These are phyloP conservation scores for Schwanniomyces pseudopolymorphus DNA, from an alignment of 805 yeast species.

Conservation along the genomic window DNA sequence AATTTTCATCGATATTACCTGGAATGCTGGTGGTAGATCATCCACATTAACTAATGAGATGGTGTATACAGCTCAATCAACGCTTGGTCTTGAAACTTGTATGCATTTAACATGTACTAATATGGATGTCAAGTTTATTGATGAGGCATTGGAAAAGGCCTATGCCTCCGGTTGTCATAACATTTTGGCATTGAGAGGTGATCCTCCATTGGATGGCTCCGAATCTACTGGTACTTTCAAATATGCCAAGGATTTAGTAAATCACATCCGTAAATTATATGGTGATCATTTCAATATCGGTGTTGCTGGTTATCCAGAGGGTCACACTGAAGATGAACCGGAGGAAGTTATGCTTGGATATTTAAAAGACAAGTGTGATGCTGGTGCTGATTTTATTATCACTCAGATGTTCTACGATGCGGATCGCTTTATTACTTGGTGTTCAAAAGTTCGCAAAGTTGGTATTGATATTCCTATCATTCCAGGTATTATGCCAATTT, in stretches of 20 bases:
- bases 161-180: slow-evolving; percentile 92
- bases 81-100: slow-evolving; percentile 90
- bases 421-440: slow-evolving; percentile 84
- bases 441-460: slow-evolving; percentile 59
- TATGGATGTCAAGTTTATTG: slow-evolving; percentile 80
- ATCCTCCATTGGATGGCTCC: slow-evolving; percentile 78
- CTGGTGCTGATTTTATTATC: slow-evolving; percentile 90
- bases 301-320: slow-evolving; percentile 97
- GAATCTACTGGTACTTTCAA: slow-evolving; percentile 81
- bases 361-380: slow-evolving; percentile 86
- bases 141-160: slow-evolving; percentile 81
- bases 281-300: slow-evolving; percentile 93
- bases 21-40: slow-evolving; percentile 97
- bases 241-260: slow-evolving; percentile 84
- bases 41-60: slow-evolving; percentile 85
- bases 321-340: slow-evolving; percentile 81
- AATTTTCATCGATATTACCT: slow-evolving; percentile 89
- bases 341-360: slow-evolving; percentile 53
- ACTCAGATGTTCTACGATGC: slow-evolving; percentile 98
- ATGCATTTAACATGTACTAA: slow-evolving; percentile 98
- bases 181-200: slow-evolving; percentile 92
- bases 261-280: slow-evolving; percentile 69
- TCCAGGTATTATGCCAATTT: slow-evolving; percentile 98
- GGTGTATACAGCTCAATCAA: slow-evolving; percentile 87
- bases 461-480: slow-evolving; percentile 86